Evolutionary conservation across 1,284 basidiomycete genomes (phyloP).

Genomic region (Leccinum angustisporum): DNA sequence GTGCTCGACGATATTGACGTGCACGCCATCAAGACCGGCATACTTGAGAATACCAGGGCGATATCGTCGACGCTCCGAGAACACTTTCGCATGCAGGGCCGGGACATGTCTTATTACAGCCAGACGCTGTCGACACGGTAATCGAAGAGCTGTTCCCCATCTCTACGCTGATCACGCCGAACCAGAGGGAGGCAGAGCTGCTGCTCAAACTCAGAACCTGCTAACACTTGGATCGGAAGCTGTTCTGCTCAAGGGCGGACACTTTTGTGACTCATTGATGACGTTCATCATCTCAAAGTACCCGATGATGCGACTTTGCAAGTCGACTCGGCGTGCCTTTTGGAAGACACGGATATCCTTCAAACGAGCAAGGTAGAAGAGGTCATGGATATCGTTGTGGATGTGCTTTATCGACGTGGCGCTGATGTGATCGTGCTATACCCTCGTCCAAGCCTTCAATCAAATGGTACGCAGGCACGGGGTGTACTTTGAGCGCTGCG

Average conservation of each 20-base stretch:
- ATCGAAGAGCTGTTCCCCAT: conserved; percentile 70
- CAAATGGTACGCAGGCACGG: conserved; percentile 89
- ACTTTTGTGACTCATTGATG: conserved; percentile 46
- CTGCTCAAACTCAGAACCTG: conserved; percentile 59
- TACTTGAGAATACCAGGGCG: conserved; percentile 58
- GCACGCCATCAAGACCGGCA: conserved; percentile 86
- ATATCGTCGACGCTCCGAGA: conserved; percentile 47
- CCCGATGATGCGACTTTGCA: conserved; percentile 2
- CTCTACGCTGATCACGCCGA: conserved; percentile 81
- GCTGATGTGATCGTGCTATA: conserved; percentile 50
- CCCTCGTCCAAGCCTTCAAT: conserved; percentile 65
- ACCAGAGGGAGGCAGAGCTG: conserved; percentile 79
- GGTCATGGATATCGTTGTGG: conserved; percentile 59
- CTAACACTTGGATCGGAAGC: conserved; percentile 51
- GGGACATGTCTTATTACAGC: conserved; percentile 24
- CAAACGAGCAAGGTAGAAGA: conserved; percentile 24
- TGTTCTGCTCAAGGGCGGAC: conserved; percentile 89
- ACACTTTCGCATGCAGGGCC: conserved; percentile 32
- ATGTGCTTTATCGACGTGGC: conserved; percentile 59
- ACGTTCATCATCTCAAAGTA: conserved; percentile 10
- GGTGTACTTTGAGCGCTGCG: conserved; percentile 88
- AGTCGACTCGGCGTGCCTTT: conserved; percentile 40
- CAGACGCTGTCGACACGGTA: conserved; percentile 65
- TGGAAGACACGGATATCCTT: conserved; percentile 63
- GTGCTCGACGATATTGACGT: conserved; percentile 70